Evolutionary conservation across 331 rosid genomes (phyloP).

Genomic region (Cucumis variabilis): DNA sequence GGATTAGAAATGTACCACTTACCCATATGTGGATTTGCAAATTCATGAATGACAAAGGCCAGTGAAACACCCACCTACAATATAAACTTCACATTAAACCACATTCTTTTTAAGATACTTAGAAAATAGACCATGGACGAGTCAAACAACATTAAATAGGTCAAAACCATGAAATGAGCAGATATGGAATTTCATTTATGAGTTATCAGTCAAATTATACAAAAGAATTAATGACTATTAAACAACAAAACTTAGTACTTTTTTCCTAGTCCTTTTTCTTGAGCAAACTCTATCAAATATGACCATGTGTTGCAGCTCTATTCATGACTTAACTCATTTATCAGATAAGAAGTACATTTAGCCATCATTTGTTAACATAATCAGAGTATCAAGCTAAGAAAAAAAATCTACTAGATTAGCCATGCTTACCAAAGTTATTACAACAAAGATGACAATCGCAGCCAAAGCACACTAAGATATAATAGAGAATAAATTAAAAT

Average conservation of each 20-base stretch:
- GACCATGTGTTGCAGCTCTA: not conserved
- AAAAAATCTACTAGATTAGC: constrained; percentile 7
- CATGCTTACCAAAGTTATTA: constrained; percentile 86
- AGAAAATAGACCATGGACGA: not conserved
- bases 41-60: constrained; percentile 97
- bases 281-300: not conserved
- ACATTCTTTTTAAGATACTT: constrained; percentile 28
- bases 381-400: constrained; percentile 1
- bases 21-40: constrained; percentile 99
- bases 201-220: not conserved
- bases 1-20: constrained; percentile 40
- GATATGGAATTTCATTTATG: not conserved
- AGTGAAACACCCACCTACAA: too few species aligned
- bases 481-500: too few species aligned
- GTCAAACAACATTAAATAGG: not conserved
- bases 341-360: not conserved
- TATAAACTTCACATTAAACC: constrained; percentile 31
- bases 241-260: not conserved
- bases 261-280: not conserved
- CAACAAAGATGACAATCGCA: constrained; percentile 98
- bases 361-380: not conserved
- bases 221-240: not conserved
- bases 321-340: not conserved
- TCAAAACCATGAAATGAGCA: not conserved
- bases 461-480: constrained; percentile 86